Base-by-base conservation (phyloP, 106 monocot species). In the Xerophyta viscosa region DNA sequence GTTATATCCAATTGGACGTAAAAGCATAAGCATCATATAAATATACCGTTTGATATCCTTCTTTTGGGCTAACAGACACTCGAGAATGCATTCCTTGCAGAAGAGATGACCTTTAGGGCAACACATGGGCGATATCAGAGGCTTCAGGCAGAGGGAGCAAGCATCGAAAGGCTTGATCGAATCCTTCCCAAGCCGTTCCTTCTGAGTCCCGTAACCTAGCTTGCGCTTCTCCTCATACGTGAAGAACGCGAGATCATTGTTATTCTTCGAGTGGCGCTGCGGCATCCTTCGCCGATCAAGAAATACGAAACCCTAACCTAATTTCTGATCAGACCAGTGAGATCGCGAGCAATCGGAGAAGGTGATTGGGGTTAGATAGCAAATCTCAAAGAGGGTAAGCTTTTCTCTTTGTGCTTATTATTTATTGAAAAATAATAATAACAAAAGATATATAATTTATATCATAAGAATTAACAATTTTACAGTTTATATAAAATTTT, bases 251-350 rank as follows among this genome's bases (percentile, higher is more conserved):
- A 94, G 88, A 43, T 94, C 88, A 63, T 94, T 94, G 75, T 94
- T 94, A 84, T 94, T 94, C 84, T 94, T 94, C 43, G 88, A 88
- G 72, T 94, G 94, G 31, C 94, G 60, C 78, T 94, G 94, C 50
- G 88, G 94, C 94, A 94, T 94, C 83, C 50, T 71, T 25, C 31
- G 20, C 25, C 36, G 0, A 18, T n/a, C n/a, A n/a, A n/a, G n/a
- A n/a, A n/a, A n/a, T n/a, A n/a, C n/a, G 23, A 49, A 48, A 61
- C 61, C 47, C 61, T 48, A 59, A 46, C 20, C 47, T n/a, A n/a
- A n/a, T n/a, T n/a, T n/a, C n/a, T n/a, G n/a, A n/a, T n/a, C n/a
- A n/a, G n/a, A n/a, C n/a, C n/a, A n/a, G n/a, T n/a, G n/a, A n/a
- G n/a, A n/a, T n/a, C n/a, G n/a, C n/a, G n/a, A n/a, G n/a, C n/a